Conservation (phyloP, 441 rosid species). For the Brassica hybrid region DNA sequence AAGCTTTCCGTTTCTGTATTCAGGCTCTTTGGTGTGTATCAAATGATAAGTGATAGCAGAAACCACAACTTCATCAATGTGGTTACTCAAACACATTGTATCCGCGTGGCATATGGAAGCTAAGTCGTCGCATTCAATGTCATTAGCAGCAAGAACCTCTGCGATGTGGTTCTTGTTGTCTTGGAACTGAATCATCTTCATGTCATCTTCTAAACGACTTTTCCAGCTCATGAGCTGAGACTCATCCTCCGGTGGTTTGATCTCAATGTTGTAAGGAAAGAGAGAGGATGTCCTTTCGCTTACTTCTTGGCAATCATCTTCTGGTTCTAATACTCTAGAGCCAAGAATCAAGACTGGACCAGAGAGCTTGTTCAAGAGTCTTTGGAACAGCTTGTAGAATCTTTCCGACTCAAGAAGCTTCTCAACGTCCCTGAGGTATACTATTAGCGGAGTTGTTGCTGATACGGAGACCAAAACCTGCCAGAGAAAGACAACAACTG, state of each 20-base stretch:
- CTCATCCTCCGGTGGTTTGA: neutral
- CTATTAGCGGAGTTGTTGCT: neutral
- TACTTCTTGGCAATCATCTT: neutral
- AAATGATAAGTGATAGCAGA: constrained; percentile 3
- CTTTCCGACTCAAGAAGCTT: constrained; percentile 5
- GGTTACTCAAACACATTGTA: constrained; percentile 1
- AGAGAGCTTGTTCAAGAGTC: neutral
- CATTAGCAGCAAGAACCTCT: constrained; percentile 2
- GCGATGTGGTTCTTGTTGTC: constrained; percentile 5
- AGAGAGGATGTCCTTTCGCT: neutral
- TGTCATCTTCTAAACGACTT: constrained; percentile 1
- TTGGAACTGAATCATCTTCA: constrained; percentile 1
- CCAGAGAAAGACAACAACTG: neutral
- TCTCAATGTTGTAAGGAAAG: neutral
- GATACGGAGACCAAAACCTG: neutral
- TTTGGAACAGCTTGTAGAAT: neutral
- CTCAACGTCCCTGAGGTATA: neutral
- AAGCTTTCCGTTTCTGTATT: constrained; percentile 7
- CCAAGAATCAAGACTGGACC: constrained; percentile 9
- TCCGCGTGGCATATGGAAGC: constrained; percentile 1
- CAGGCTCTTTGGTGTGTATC: constrained; percentile 1
- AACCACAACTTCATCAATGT: constrained; percentile 1
- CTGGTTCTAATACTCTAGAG: neutral
- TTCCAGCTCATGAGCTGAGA: constrained; percentile 8
- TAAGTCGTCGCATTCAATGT: neutral